These are phyloP conservation scores for Penicillium riverlandense DNA, from an alignment of 495 filamentous ascomycete species.

Conservation along the genomic window DNA sequence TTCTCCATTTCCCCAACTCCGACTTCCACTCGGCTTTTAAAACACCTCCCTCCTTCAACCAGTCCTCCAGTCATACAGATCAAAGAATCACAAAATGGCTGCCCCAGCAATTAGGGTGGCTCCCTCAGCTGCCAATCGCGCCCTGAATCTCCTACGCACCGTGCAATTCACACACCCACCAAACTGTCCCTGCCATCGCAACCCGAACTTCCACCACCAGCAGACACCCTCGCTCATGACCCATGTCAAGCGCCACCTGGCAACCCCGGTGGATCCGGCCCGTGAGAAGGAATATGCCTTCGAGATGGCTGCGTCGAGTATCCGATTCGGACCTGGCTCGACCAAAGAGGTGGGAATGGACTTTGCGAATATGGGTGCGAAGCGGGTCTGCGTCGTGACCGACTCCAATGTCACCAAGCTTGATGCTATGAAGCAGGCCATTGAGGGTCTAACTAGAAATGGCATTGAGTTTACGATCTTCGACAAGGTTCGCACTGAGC, in stretches of 20 bases:
- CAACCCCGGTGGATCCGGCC: constrained; percentile 63
- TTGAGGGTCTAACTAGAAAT: constrained; percentile 67
- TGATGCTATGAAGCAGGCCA: constrained; percentile 76
- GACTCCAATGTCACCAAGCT: constrained; percentile 72
- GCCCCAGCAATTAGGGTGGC: constrained; percentile 51
- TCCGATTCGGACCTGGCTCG: constrained; percentile 88
- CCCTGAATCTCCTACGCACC: constrained; percentile 76
- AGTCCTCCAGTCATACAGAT: too few relatives aligned
- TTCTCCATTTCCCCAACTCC: too few relatives aligned
- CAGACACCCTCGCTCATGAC: constrained; percentile 42
- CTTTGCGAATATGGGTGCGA: constrained; percentile 80
- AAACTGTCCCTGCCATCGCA: constrained; percentile 86
- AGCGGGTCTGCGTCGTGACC: constrained; percentile 85
- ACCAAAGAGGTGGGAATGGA: constrained; percentile 98
- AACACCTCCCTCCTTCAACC: too few relatives aligned
- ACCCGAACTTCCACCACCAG: constrained; percentile 66
- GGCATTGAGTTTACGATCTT: constrained; percentile 76
- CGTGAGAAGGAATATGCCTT: constrained; percentile 94
- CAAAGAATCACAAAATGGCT: too few relatives aligned
- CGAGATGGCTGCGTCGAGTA: constrained; percentile 89
- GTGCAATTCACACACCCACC: constrained; percentile 87
- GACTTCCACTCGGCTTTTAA: too few relatives aligned
- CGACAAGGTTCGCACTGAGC: constrained; percentile 72
- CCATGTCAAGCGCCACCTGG: constrained; percentile 54
- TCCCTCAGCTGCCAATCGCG: constrained; percentile 63